Evolutionary conservation across 2,329 filamentous ascomycete genomes (phyloP).

Genomic region (Aspergillus novoparasiticus): DNA sequence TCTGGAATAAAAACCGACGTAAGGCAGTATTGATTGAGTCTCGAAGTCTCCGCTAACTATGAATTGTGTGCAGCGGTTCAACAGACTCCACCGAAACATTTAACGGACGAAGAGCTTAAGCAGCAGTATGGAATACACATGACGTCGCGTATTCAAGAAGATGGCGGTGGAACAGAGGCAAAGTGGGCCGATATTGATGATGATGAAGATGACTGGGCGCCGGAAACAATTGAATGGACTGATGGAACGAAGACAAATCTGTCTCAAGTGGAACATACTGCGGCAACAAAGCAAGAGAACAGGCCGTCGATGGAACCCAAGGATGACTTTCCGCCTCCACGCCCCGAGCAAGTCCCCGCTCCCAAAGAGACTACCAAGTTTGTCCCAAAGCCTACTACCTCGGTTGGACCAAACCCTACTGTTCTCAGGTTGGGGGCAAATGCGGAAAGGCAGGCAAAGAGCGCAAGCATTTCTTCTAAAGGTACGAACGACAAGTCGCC

Average conservation of each 20-base stretch:
- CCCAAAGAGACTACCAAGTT: conserved; percentile 31
- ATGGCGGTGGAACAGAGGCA: conserved; percentile 62
- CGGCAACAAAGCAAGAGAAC: conserved; percentile 21
- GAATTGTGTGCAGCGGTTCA: conserved; percentile 47
- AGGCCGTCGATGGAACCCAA: conserved; percentile 24
- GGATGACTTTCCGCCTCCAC: conserved; percentile 22
- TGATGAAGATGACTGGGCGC: conserved; percentile 69
- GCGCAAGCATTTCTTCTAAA: conserved; percentile 48
- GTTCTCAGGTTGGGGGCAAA: conserved; percentile 52
- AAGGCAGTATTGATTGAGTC: conserved; percentile 27
- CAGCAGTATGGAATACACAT: conserved; percentile 70
- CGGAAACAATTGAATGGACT: conserved; percentile 69
- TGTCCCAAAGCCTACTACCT: conserved; percentile 42
- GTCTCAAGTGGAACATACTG: conserved; percentile 44
- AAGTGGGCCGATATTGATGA: conserved; percentile 73
- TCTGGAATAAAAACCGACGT: conserved; percentile 71
- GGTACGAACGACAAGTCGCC: conserved; percentile 57
- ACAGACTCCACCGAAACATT: conserved; percentile 62
- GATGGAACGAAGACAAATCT: conserved; percentile 68
- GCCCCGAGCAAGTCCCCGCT: conserved; percentile 23
- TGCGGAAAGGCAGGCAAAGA: conserved; percentile 50
- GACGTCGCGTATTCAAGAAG: conserved; percentile 65
- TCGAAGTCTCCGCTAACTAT: conserved; percentile 21
- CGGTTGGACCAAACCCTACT: conserved; percentile 53
- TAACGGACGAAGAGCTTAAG: conserved; percentile 69